Evolutionary conservation across 208 protist species (phyloP).

Genomic region (Acanthamoeba healyi): DNA sequence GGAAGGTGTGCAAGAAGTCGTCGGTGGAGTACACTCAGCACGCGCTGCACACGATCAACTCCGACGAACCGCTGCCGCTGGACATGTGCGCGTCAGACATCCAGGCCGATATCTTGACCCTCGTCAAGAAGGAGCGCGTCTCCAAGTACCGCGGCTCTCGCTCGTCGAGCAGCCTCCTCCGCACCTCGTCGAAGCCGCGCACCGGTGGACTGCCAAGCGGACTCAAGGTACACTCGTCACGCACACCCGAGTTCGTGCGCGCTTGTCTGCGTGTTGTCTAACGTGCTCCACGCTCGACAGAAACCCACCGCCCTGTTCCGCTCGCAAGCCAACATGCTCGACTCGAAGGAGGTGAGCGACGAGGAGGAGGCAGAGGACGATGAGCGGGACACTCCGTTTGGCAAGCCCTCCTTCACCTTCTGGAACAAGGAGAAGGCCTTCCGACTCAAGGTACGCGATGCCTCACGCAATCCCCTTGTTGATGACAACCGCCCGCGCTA

Average conservation of each 20-base stretch:
- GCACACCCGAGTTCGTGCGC: no score
- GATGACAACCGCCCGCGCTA: no score
- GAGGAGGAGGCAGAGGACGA: conserved; percentile 7
- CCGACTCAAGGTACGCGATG: background rate
- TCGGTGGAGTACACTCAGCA: conserved; percentile 48
- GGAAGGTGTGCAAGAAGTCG: conserved; percentile 21
- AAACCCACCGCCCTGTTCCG: background rate
- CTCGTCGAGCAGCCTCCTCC: background rate
- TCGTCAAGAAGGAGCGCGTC: background rate
- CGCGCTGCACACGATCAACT: background rate
- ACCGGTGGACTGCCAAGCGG: background rate
- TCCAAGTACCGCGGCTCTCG: background rate
- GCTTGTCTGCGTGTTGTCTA: no score
- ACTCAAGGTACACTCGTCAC: background rate
- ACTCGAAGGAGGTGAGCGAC: background rate
- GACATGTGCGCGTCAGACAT: background rate
- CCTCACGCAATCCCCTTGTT: background rate
- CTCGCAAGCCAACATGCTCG: background rate
- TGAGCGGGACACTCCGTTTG: background rate
- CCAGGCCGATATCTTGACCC: background rate
- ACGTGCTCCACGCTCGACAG: background rate
- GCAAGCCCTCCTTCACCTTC: conserved; percentile 29
- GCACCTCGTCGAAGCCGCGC: background rate
- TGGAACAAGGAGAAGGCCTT: conserved; percentile 19
- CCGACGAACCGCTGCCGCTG: conserved; percentile 16